A percentile compares a stretch with the other conserved stretches of the same genome.
phyloP scores from a whole-genome alignment of 257 asterid species.

The Fraxinus excelsior region DNA sequence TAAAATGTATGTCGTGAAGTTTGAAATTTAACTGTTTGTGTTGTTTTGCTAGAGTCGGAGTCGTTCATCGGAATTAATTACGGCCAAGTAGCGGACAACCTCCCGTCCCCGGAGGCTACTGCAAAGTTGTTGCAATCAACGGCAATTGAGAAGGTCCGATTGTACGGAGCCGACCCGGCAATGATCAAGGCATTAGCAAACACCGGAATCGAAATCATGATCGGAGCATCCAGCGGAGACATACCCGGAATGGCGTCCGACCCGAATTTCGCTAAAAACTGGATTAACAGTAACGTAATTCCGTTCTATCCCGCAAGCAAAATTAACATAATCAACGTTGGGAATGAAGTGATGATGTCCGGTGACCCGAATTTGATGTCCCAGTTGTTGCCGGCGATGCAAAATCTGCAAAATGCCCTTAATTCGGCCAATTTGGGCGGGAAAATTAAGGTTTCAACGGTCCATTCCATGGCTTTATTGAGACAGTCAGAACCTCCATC shows the following conservation, averaged over 20 bases:
- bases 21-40: not conserved
- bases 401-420: constrained; percentile 55
- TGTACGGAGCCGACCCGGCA: constrained; percentile 63
- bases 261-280: constrained; percentile 45
- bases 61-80: constrained; percentile 67
- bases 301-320: constrained; percentile 68
- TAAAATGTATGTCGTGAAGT: not conserved
- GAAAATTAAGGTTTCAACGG: constrained; percentile 67
- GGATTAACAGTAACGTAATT: constrained; percentile 49
- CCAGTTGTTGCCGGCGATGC: constrained; percentile 70
- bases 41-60: constrained; percentile 45
- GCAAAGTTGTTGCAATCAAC: constrained; percentile 57
- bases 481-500: constrained; percentile 70
- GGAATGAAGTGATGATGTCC: constrained; percentile 64
- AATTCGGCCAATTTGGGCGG: constrained; percentile 45
- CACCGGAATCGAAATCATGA: constrained; percentile 60
- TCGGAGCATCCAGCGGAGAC: constrained; percentile 64
- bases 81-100: constrained; percentile 72
- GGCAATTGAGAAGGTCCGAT: constrained; percentile 50
- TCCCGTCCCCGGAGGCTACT: constrained; percentile 64
- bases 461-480: constrained; percentile 68
- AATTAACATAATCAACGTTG: constrained; percentile 53
- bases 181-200: constrained; percentile 58
- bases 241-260: constrained; percentile 65
- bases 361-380: constrained; percentile 56